Evolutionary conservation across 106 monocot genomes (phyloP).

Genomic region (Gastrodia elata): DNA sequence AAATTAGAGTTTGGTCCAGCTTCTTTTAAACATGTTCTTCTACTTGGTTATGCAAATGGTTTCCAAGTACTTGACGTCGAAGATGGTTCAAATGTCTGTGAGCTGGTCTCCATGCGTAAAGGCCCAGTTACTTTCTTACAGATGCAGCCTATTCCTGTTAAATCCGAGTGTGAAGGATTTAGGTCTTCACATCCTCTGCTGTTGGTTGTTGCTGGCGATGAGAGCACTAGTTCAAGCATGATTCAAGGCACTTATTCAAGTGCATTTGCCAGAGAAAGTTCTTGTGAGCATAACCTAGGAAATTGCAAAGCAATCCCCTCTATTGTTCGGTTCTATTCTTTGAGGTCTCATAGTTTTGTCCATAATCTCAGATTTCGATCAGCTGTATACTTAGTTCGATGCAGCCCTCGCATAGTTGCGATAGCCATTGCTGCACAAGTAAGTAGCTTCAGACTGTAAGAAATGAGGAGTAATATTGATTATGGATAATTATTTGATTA

Average conservation of each 20-base stretch:
- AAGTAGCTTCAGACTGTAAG: slow-evolving; percentile 9
- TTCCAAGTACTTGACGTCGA: slow-evolving; percentile 98
- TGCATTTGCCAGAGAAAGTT: slow-evolving; percentile 54
- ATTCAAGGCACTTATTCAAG: slow-evolving; percentile 72
- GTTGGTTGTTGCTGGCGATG: slow-evolving; percentile 87
- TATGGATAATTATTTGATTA: background rate
- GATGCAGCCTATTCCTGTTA: slow-evolving; percentile 67
- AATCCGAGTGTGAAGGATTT: slow-evolving; percentile 56
- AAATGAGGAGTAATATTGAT: background rate
- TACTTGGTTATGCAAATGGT: slow-evolving; percentile 82
- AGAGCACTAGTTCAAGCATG: slow-evolving; percentile 59
- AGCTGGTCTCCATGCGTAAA: slow-evolving; percentile 86
- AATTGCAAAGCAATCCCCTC: slow-evolving; percentile 60
- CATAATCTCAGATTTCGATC: slow-evolving; percentile 87
- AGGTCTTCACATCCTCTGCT: slow-evolving; percentile 77
- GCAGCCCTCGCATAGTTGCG: slow-evolving; percentile 85
- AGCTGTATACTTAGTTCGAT: slow-evolving; percentile 82
- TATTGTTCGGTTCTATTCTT: slow-evolving; percentile 82
- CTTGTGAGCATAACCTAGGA: slow-evolving; percentile 30
- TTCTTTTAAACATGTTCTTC: slow-evolving; percentile 64
- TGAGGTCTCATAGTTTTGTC: slow-evolving; percentile 75
- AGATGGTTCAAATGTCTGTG: slow-evolving; percentile 79
- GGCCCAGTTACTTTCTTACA: slow-evolving; percentile 91
- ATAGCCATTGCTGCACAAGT: slow-evolving; percentile 89
- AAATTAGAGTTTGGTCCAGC: slow-evolving; percentile 58